phyloP scores from a whole-genome alignment of 1,284 basidiomycete species.

The Pyrrhoderma noxium region DNA sequence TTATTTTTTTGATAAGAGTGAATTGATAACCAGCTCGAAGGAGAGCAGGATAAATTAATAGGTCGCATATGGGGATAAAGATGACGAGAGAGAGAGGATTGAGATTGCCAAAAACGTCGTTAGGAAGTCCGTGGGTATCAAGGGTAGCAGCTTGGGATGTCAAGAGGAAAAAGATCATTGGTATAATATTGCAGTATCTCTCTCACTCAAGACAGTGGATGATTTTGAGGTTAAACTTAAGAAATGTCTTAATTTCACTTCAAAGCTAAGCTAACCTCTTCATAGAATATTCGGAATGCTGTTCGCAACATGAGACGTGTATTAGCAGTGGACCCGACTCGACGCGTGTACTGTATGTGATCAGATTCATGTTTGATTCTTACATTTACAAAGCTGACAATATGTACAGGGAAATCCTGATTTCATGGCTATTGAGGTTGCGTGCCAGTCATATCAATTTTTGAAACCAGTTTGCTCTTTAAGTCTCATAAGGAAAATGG shows the following conservation, averaged over 20 bases:
- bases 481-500: no score
- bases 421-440: conserved; percentile 8
- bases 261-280: neutral
- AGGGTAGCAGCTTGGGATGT: conserved; percentile 71
- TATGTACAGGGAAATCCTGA: conserved; percentile 1
- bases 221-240: no score
- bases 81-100: conserved; percentile 72
- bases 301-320: conserved; percentile 15
- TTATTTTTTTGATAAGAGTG: conserved; percentile 35
- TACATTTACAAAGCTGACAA: no score
- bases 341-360: neutral
- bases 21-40: conserved; percentile 33
- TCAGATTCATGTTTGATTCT: no score
- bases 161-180: no score
- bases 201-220: no score
- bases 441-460: neutral
- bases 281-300: conserved; percentile 15
- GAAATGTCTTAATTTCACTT: no score
- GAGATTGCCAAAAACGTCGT: conserved; percentile 75
- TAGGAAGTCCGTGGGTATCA: conserved; percentile 67
- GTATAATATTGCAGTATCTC: no score
- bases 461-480: no score
- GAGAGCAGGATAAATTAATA: conserved; percentile 43
- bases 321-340: conserved; percentile 16
- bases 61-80: conserved; percentile 65